phyloP scores from a whole-genome alignment of 768 basidiomycete genomes.

The Amylocystis lapponica region DNA sequence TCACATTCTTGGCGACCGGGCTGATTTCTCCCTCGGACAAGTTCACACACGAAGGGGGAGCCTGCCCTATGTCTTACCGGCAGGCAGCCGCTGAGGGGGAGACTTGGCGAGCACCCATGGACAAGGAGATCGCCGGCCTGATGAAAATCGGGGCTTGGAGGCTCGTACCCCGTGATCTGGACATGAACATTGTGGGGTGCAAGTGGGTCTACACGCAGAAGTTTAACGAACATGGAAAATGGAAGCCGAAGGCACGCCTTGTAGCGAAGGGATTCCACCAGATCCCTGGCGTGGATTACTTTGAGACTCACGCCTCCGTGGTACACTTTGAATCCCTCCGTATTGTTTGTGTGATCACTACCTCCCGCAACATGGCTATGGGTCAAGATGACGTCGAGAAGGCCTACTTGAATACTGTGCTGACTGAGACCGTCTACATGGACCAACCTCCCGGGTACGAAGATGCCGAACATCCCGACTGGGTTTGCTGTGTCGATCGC shows the following conservation, averaged over 20 bases:
- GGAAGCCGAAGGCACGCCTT: not conserved
- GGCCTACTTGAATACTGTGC: not conserved
- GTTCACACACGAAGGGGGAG: no score
- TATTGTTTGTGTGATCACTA: not conserved
- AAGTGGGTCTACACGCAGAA: constrained; percentile 4
- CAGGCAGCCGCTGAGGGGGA: not conserved
- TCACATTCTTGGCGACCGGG: no score
- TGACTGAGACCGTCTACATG: not conserved
- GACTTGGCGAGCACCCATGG: constrained; percentile 1
- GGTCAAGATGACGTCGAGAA: constrained; percentile 1
- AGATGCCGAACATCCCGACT: constrained; percentile 1
- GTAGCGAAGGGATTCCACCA: constrained; percentile 30
- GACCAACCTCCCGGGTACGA: no score
- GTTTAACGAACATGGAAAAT: not conserved
- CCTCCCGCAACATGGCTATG: not conserved
- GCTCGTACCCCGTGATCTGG: not conserved
- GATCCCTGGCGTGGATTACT: constrained; percentile 3
- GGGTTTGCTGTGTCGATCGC: not conserved
- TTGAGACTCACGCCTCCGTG: constrained; percentile 21
- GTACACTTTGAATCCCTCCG: not conserved
- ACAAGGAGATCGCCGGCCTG: not conserved
- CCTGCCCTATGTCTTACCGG: no score
- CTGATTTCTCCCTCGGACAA: no score
- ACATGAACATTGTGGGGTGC: not conserved
- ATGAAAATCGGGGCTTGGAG: not conserved